Evolutionary conservation across 805 yeast genomes (phyloP), one percentile per base, ranked within the genome.

Genomic region (Metschnikowia reukaufii): DNA sequence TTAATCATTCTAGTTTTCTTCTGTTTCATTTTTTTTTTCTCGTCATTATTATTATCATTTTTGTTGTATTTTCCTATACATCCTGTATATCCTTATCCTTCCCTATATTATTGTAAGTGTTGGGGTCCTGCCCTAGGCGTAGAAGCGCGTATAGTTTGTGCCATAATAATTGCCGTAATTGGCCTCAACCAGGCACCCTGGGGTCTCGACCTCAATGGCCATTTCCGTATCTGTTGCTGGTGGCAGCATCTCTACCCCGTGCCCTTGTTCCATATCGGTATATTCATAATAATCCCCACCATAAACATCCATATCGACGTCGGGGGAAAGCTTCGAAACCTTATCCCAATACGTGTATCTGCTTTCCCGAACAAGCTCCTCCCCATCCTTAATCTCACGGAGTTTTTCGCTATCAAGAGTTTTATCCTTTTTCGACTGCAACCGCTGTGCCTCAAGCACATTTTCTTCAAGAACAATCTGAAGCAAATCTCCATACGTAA

Each of bases 341-440:
- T 55, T 61, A 43, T 67, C 73, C 74, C 75, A 70, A 52, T 70
- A 70, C 36, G 57, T 59, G 47, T 71, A 71, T 43, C 58, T 56
- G 19, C 64, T 50, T 35, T 64, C 65, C n/a, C 54, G 49, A 36
- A 46, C 55, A 8, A 42, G 43, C 2, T 52, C 48, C 34, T 44
- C 52, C 31, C 50, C 49, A 30, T 57, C 59, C 23, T 51, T 44
- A 23, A 47, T 56, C 48, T 39, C 53, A 38, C 47, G 50, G 18
- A 52, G 39, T 35, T 38, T 52, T 39, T 43, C 47, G 29, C 39
- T 38, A 17, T 49, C 52, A 15, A 36, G 32, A 13, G 36, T 27
- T 37, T 33, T 36, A 35, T 44, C 52, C 41, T 30, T 52, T 42
- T 23, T 52, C 48, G 38, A 20, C 30, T 18, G 43, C 13, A 65